These are phyloP conservation scores for Bryum argenteum DNA, from an alignment of 225 moss, liverwort and hornwort species.

Conservation along the genomic window DNA sequence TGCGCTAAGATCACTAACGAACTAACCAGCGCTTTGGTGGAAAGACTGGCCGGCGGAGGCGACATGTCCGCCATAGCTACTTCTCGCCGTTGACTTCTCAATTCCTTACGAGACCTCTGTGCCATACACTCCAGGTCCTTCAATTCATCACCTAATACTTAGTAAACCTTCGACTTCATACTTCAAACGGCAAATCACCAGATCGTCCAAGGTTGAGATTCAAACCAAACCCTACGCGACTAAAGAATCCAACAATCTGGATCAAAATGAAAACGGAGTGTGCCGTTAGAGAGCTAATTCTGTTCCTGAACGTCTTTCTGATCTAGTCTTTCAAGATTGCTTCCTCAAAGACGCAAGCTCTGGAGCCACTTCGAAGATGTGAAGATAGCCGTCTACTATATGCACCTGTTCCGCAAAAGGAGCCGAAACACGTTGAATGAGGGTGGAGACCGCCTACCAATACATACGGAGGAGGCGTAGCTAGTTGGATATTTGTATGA, in stretches of 20 bases:
- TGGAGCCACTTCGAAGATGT: background rate
- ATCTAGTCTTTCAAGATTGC: background rate
- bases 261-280: constrained; percentile 2
- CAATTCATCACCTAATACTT: constrained; percentile 33
- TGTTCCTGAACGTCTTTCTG: too few relatives aligned
- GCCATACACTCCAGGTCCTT: constrained; percentile 44
- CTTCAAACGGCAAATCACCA: constrained; percentile 12
- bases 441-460: constrained; percentile 1
- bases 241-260: background rate
- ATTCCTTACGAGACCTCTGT: constrained; percentile 28
- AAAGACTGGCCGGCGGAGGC: constrained; percentile 46
- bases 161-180: constrained; percentile 11
- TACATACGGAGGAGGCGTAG: constrained; percentile 19
- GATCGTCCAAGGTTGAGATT: background rate
- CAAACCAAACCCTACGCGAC: constrained; percentile 39
- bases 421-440: constrained; percentile 29
- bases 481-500: background rate
- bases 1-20: constrained; percentile 46
- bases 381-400: constrained; percentile 26
- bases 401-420: constrained; percentile 16
- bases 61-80: constrained; percentile 52
- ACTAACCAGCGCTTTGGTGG: constrained; percentile 41
- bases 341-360: too few relatives aligned
- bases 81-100: constrained; percentile 29
- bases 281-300: background rate